Evolutionary conservation across 2,329 filamentous ascomycete genomes (phyloP), one percentile per base, ranked within the genome.

Genomic region (Cladosporium sp.): DNA sequence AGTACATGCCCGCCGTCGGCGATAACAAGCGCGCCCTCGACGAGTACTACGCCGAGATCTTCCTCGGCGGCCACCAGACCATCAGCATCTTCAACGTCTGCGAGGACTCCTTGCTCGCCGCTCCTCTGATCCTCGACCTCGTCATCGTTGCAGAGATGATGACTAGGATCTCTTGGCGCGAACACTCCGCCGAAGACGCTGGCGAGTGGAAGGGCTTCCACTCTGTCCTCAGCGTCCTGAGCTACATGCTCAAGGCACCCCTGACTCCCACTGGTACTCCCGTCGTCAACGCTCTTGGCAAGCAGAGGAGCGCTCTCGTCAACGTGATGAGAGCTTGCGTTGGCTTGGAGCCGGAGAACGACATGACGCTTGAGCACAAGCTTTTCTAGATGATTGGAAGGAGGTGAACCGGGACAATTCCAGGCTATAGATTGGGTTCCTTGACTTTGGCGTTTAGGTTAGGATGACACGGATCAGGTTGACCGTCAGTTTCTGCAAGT

Each of bases 291-390:
- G 85, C 94, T 60, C 84, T 99, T 65, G 91, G 88, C 72, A 99
- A 99, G 85, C 94, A 99, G 83, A 91, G 94, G 66, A 88, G 86
- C 66, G 92, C 92, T 43, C 77, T 99, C 74, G 94, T 90, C 76
- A 99, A 99, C 82, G 97, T 99, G 78, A 96, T 99, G 87, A 92
- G 93, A 71, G 94, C 94, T 65, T 97, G 93, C 72, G 88, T 99
- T 69, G 94, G 94, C 65, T 84, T 99, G 61, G 90, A 97, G 83
- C 94, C 94, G 15, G 94, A 99, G 84, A 94, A 88, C 59, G 94
- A 99, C 75, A 99, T 99, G 94, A 97, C 92, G 40, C 84, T 97
- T 55, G 94, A 99, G 84, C 93, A 97, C 82, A 99, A 97, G 86
- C 84, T 97, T 64, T 92, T 97, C 74, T 70, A 59, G 55, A 36